Percentiles rank a stretch among this genome's conserved stretches.
These are phyloP conservation scores for Pyrrhoderma noxium DNA, from an alignment of 1,284 basidiomycete genomes.

Conservation along the genomic window DNA sequence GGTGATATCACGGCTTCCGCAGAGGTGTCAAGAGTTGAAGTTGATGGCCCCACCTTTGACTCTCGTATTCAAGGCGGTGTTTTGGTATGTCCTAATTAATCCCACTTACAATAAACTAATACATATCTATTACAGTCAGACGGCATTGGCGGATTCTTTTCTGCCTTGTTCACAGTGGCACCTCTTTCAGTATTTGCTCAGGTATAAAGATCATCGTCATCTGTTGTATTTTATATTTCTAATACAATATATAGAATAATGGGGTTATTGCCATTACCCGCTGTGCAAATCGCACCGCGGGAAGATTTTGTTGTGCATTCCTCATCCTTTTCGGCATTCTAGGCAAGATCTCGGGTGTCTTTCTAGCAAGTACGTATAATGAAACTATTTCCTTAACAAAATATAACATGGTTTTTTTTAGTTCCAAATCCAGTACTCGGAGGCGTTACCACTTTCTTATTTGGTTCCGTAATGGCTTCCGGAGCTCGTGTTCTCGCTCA, in stretches of 20 bases:
- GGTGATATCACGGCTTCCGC: conserved; percentile 83
- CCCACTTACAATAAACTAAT: background rate
- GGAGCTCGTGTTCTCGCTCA: conserved; percentile 70
- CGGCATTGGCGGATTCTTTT: conserved; percentile 66
- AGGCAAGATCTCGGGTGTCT: conserved; percentile 75
- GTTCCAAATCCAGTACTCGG: conserved; percentile 78
- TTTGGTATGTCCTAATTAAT: conserved; percentile 41
- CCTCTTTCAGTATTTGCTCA: conserved; percentile 79
- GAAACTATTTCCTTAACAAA: background rate
- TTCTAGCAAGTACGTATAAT: conserved; percentile 52
- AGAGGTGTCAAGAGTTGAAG: conserved; percentile 68
- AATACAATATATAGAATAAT: conserved; percentile 49
- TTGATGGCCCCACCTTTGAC: conserved; percentile 70
- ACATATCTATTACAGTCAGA: conserved; percentile 65
- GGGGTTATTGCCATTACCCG: conserved; percentile 75
- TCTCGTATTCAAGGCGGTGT: conserved; percentile 80
- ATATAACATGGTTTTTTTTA: conserved; percentile 21
- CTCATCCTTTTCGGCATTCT: conserved; percentile 69
- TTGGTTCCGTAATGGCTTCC: conserved; percentile 53
- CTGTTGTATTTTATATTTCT: background rate
- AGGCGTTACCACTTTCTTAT: conserved; percentile 63
- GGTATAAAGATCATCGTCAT: conserved; percentile 24
- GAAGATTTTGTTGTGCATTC: conserved; percentile 66
- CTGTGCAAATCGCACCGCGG: conserved; percentile 68
- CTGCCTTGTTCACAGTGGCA: conserved; percentile 74